phyloP scores from a whole-genome alignment of 2,329 filamentous ascomycete genomes.

The Aspergillus chevalieri region DNA sequence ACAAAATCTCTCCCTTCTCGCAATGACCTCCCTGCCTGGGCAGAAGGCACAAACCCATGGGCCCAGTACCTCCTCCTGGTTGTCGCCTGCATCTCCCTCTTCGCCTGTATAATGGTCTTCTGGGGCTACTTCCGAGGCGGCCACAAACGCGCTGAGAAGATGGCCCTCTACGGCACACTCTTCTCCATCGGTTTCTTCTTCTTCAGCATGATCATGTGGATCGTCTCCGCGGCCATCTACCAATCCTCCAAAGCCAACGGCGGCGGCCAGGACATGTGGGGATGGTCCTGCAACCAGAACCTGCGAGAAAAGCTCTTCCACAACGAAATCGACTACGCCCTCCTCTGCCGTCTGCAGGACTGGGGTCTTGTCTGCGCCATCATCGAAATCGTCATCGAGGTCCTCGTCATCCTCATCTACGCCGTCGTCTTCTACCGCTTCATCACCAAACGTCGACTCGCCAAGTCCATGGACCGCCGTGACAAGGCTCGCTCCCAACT shows the following conservation, averaged over 20 bases:
- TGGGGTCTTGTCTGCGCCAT: conserved; percentile 95
- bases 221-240: conserved; percentile 73
- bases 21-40: conserved; percentile 82
- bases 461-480: conserved; percentile 93
- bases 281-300: conserved; percentile 94
- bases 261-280: conserved; percentile 86
- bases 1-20: conserved; percentile 68
- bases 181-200: conserved; percentile 93
- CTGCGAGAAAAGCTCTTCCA: conserved; percentile 69
- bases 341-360: conserved; percentile 89
- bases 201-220: conserved; percentile 89
- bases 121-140: conserved; percentile 82
- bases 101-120: conserved; percentile 73
- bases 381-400: conserved; percentile 90
- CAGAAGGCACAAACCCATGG: conserved; percentile 72
- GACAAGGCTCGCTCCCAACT: conserved; percentile 92
- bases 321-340: conserved; percentile 76
- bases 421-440: conserved; percentile 94
- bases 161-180: conserved; percentile 89
- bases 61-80: conserved; percentile 77
- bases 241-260: conserved; percentile 69
- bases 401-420: conserved; percentile 88
- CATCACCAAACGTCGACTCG: conserved; percentile 90
- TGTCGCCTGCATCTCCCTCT: conserved; percentile 73
- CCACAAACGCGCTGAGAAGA: conserved; percentile 82